Percentiles rank a stretch among this genome's conserved stretches.
Evolutionary conservation across 306 rosid genomes (phyloP).

Genomic region (Heteromeles arbutifolia): DNA sequence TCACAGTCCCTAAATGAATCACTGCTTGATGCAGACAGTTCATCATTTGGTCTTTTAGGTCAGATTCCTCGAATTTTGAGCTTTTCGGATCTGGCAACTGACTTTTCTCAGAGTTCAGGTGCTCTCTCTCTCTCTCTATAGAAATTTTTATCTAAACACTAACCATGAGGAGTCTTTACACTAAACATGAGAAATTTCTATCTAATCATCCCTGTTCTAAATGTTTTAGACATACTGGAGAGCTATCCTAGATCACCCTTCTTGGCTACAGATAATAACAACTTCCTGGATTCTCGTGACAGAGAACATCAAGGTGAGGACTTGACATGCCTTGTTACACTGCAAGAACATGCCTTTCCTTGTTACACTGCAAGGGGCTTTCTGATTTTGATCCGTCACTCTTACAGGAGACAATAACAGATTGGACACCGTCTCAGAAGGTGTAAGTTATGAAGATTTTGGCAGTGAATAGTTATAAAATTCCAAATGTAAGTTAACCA

Average conservation of each 20-base stretch:
- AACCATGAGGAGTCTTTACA: background rate
- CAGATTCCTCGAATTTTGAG: slow-evolving; percentile 81
- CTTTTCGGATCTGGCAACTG: slow-evolving; percentile 74
- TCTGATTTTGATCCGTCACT: slow-evolving; percentile 18
- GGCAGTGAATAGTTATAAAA: slow-evolving; percentile 59
- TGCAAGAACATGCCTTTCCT: background rate
- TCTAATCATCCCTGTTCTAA: slow-evolving; percentile 9
- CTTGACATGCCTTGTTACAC: slow-evolving; percentile 6
- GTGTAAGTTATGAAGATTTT: slow-evolving; percentile 76
- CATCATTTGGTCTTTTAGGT: slow-evolving; percentile 64
- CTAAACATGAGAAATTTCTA: background rate
- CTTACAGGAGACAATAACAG: slow-evolving; percentile 49
- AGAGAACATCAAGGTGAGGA: slow-evolving; percentile 70
- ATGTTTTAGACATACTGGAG: slow-evolving; percentile 72
- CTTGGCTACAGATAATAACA: slow-evolving; percentile 54
- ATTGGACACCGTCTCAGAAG: slow-evolving; percentile 80
- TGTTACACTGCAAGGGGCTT: slow-evolving; percentile 10
- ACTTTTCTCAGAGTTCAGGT: slow-evolving; percentile 85
- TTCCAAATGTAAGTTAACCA: slow-evolving; percentile 16
- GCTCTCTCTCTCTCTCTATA: slow-evolving; percentile 14
- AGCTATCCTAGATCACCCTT: slow-evolving; percentile 70
- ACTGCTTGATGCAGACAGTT: slow-evolving; percentile 47
- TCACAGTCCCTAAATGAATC: slow-evolving; percentile 49
- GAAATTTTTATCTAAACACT: background rate
- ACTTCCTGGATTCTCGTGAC: slow-evolving; percentile 49